Percentiles rank a stretch among this genome's conserved stretches.
These are phyloP conservation scores for Blastomyces gilchristii DNA, from an alignment of 2,329 filamentous ascomycete genomes.

Conservation along the genomic window DNA sequence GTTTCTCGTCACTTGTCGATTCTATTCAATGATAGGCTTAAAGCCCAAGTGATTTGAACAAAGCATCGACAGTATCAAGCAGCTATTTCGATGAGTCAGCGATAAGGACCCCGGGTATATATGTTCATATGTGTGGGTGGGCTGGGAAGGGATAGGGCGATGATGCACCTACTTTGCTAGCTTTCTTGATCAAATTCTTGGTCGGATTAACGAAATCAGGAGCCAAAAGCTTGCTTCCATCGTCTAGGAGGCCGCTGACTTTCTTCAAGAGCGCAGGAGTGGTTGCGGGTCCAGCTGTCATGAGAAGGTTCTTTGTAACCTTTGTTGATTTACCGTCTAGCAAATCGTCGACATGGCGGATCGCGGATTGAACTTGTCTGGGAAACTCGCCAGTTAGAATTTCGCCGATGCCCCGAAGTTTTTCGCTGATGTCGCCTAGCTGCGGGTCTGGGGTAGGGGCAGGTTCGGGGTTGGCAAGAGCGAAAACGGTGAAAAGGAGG, in stretches of 20 bases:
- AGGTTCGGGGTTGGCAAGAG: not conserved
- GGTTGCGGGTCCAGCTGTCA: not conserved
- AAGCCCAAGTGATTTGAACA: not conserved
- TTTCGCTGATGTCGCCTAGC: not conserved
- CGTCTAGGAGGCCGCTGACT: not conserved
- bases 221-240: not conserved
- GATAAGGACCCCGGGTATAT: not conserved
- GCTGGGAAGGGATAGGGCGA: not conserved
- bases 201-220: not conserved
- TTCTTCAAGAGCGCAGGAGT: not conserved
- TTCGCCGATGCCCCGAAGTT: not conserved
- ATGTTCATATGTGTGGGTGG: not conserved
- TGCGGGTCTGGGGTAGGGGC: not conserved
- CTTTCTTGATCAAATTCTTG: conserved; percentile 4
- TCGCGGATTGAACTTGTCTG: not conserved
- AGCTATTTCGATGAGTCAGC: not conserved
- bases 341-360: not conserved
- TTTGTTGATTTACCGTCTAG: not conserved
- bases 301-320: conserved; percentile 3
- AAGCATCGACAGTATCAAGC: not conserved
- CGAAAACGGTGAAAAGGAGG: not conserved
- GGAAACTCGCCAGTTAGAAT: not conserved
- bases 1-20: not conserved
- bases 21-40: not conserved
- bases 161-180: not conserved